Evolutionary conservation across 1,139 yeast species (phyloP).

Genomic region (Geotrichum phurueaensis): DNA sequence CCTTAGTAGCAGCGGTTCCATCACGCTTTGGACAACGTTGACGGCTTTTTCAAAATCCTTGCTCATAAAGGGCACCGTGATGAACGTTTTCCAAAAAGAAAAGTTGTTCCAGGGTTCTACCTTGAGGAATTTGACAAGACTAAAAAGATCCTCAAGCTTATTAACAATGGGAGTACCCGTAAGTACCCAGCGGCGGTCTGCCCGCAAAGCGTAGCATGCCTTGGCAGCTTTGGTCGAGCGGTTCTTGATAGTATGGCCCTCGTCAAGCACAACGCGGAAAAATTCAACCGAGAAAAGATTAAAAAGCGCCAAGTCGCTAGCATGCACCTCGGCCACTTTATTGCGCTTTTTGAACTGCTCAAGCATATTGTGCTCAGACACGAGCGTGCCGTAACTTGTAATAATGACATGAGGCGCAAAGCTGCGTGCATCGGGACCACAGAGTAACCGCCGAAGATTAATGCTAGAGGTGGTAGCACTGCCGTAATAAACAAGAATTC

Average conservation of each 20-base stretch:
- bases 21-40: conserved; percentile 74
- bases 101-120: conserved; percentile 88
- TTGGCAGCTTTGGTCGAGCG: conserved; percentile 74
- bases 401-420: conserved; percentile 66
- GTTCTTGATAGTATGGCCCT: conserved; percentile 86
- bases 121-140: conserved; percentile 66
- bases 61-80: conserved; percentile 76
- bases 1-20: conserved; percentile 77
- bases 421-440: conserved; percentile 32
- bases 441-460: conserved; percentile 44
- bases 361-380: conserved; percentile 54
- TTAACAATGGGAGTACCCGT: conserved; percentile 96
- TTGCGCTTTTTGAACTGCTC: conserved; percentile 17
- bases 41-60: conserved; percentile 65
- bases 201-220: conserved; percentile 61
- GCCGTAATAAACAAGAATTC: conserved; percentile 62
- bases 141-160: conserved; percentile 76
- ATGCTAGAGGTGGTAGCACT: conserved; percentile 40
- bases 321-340: conserved; percentile 18
- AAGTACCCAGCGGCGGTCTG: conserved; percentile 73
- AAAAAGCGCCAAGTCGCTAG: conserved; percentile 24
- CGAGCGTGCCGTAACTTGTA: conserved; percentile 85
- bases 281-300: conserved; percentile 73
- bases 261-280: conserved; percentile 79
- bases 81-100: conserved; percentile 82